Conservation (phyloP, 1,139 yeast species). For the Suhomyces chickasaworum region DNA sequence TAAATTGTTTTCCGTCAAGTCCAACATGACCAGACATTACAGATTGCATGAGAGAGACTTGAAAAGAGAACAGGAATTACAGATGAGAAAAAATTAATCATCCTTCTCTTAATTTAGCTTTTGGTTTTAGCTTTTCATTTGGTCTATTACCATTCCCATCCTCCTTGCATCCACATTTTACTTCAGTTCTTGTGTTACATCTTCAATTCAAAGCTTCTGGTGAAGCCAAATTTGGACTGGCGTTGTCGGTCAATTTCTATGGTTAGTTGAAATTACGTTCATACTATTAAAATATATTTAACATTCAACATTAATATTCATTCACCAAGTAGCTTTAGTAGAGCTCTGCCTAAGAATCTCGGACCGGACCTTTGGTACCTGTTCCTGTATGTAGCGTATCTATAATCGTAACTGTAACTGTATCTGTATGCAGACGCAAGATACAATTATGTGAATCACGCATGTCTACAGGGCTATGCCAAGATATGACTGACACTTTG, state of each 20-base stretch:
- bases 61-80: conserved; percentile 10
- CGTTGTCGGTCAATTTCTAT: neutral
- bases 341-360: too few species aligned
- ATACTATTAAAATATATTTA: neutral
- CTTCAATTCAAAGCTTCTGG: conserved; percentile 3
- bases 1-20: conserved; percentile 71
- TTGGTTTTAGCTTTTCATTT: neutral
- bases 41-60: conserved; percentile 56
- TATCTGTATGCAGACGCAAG: neutral
- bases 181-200: neutral
- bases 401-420: neutral
- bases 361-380: too few species aligned
- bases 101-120: neutral
- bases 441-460: neutral
- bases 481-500: neutral
- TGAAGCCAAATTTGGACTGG: neutral
- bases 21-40: conserved; percentile 79
- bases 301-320: too few species aligned
- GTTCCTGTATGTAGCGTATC: neutral
- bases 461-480: neutral
- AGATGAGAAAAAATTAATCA: conserved; percentile 4
- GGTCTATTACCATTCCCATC: neutral
- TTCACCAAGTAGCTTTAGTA: too few species aligned
- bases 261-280: neutral
- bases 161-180: neutral